phyloP scores from a whole-genome alignment of 192 early-diverging fungal species.

The Gaertneriomyces sp. region DNA sequence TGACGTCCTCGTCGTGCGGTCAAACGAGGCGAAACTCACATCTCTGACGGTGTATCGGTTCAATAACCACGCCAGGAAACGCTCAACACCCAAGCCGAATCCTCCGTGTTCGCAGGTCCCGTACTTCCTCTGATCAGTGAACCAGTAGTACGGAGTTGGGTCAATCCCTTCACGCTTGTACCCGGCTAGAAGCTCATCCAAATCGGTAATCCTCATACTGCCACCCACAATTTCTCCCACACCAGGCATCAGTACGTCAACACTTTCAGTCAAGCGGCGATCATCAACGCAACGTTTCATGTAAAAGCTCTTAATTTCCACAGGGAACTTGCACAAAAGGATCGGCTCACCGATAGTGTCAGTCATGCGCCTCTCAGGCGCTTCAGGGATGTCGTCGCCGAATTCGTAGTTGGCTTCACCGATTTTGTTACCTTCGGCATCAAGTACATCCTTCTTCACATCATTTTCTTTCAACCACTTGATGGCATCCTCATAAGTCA shows the following conservation, averaged over 20 bases:
- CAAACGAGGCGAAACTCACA: conserved; percentile 24
- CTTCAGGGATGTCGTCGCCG: conserved; percentile 98
- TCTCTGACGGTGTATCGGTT: conserved; percentile 86
- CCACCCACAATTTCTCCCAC: conserved; percentile 99
- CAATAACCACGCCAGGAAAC: conserved; percentile 93
- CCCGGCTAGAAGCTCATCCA: conserved; percentile 71
- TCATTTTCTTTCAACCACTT: conserved; percentile 82
- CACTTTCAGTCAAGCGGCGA: conserved; percentile 81
- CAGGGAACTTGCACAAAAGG: conserved; percentile 89
- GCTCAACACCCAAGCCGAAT: conserved; percentile 93
- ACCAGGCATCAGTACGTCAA: conserved; percentile 94
- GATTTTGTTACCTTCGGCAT: conserved; percentile 68
- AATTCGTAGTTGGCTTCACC: conserved; percentile 71
- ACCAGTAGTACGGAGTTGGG: conserved; percentile 93
- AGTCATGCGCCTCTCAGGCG: conserved; percentile 97
- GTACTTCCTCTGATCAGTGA: conserved; percentile 96
- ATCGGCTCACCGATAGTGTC: conserved; percentile 92
- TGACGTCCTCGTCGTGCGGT: neutral
- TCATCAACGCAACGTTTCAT: conserved; percentile 90
- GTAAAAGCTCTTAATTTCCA: conserved; percentile 96
- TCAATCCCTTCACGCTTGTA: conserved; percentile 89
- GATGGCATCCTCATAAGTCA: conserved; percentile 95
- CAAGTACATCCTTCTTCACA: conserved; percentile 67
- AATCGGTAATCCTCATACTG: conserved; percentile 89
- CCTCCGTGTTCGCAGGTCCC: conserved; percentile 93